Conservation (phyloP, 2,329 filamentous ascomycete genomes). For the Coleophoma eucalyptorum region DNA sequence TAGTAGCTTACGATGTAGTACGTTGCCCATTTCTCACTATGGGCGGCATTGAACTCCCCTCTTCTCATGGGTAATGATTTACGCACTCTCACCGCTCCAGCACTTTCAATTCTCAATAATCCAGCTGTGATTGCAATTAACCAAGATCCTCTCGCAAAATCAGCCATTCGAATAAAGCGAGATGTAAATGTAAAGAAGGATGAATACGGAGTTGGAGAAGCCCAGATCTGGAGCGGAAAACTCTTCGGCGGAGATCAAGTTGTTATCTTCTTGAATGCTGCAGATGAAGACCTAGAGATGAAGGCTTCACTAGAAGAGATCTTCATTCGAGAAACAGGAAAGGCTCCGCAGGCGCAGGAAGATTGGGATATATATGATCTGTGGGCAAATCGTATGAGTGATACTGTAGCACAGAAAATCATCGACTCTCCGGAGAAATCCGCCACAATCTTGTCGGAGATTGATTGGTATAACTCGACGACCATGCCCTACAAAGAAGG, state of each 20-base stretch:
- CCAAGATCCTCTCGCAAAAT: conserved; percentile 29
- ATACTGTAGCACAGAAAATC: conserved; percentile 35
- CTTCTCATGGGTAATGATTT: conserved; percentile 12
- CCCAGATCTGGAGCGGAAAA: conserved; percentile 42
- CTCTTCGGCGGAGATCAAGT: conserved; percentile 37
- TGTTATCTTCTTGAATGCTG: conserved; percentile 43
- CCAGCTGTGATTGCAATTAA: conserved; percentile 8
- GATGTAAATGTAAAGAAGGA: conserved; percentile 35
- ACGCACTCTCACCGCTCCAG: conserved; percentile 21
- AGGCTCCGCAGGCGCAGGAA: conserved; percentile 31
- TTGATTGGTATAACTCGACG: conserved; percentile 39
- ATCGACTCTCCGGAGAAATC: conserved; percentile 30
- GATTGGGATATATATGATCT: conserved; percentile 48
- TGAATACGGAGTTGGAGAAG: conserved; percentile 37
- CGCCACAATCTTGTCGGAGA: conserved; percentile 7
- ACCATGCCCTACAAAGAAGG: conserved; percentile 40
- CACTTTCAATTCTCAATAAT: conserved; percentile 17
- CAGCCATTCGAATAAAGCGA: conserved; percentile 28
- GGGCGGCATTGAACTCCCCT: conserved; percentile 20
- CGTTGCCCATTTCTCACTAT: conserved; percentile 6
- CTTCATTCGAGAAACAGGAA: conserved; percentile 39
- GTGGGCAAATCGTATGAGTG: conserved; percentile 46
- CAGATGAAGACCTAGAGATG: conserved; percentile 35
- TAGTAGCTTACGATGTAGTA: background rate
- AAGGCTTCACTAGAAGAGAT: conserved; percentile 44